Conservation (phyloP, 2,329 filamentous ascomycete genomes). For the Chalaropsis ovoidea region DNA sequence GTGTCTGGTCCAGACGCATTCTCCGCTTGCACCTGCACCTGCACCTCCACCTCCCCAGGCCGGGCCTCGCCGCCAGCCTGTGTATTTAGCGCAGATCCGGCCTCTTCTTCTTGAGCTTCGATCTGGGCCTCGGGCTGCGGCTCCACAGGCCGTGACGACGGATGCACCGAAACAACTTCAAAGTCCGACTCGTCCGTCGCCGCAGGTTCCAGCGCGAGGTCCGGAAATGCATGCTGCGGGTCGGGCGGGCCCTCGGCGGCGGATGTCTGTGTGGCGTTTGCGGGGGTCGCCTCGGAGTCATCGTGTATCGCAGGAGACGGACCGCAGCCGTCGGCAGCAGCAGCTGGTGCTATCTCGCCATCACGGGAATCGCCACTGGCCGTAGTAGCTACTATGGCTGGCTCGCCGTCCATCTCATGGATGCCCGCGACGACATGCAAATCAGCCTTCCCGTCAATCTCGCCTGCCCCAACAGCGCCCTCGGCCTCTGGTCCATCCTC, state of each 20-base stretch:
- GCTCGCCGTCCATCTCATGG: constrained; percentile 16
- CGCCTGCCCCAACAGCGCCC: not conserved
- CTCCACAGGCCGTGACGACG: not conserved
- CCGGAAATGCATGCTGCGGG: constrained; percentile 15
- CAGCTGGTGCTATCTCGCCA: not conserved
- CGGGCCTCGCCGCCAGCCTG: not conserved
- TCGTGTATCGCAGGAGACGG: not conserved
- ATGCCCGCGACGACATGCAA: not conserved
- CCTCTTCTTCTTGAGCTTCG: constrained; percentile 9
- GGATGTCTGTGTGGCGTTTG: not conserved
- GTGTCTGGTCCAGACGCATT: not conserved
- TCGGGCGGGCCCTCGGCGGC: constrained; percentile 18
- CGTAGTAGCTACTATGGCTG: not conserved
- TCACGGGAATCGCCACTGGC: constrained; percentile 2
- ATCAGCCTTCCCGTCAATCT: not conserved
- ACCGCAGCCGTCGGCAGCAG: not conserved
- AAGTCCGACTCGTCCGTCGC: constrained; percentile 24
- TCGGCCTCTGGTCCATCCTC: not conserved
- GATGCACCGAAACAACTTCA: constrained; percentile 18
- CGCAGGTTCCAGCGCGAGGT: constrained; percentile 23
- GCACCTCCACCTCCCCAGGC: not conserved
- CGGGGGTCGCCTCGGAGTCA: not conserved
- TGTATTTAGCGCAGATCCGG: not conserved
- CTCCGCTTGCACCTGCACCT: not conserved
- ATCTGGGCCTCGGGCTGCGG: not conserved